Conservation (phyloP, 2,329 filamentous ascomycete genomes). For the Colletotrichum phormii region DNA sequence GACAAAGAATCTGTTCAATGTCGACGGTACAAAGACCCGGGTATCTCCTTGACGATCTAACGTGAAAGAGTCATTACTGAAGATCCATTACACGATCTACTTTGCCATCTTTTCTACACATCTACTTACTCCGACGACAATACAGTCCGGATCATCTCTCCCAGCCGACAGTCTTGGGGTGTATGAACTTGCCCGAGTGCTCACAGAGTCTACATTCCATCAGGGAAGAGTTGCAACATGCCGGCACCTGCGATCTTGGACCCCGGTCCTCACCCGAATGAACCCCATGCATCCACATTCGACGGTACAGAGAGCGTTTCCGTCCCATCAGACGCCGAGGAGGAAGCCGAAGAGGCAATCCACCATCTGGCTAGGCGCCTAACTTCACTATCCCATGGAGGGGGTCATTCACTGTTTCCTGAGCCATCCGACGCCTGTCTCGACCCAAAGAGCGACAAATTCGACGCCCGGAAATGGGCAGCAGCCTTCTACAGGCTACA, state of each 20-base stretch:
- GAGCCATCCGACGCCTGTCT: constrained; percentile 43
- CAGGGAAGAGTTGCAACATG: not conserved
- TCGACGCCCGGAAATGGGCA: constrained; percentile 57
- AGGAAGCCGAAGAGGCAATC: constrained; percentile 35
- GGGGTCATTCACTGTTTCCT: constrained; percentile 40
- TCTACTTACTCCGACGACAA: not conserved
- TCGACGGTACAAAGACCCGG: not conserved
- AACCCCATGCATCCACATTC: no score
- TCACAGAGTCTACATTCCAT: not conserved
- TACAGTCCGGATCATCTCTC: not conserved
- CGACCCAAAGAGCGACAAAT: constrained; percentile 52
- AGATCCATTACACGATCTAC: not conserved
- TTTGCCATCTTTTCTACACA: not conserved
- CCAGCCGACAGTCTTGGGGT: not conserved
- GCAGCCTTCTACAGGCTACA: constrained; percentile 49
- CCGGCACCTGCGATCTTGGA: constrained; percentile 7
- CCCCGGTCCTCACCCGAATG: not conserved
- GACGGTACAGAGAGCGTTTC: not conserved
- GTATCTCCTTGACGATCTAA: not conserved
- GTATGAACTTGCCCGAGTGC: not conserved
- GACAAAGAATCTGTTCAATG: not conserved
- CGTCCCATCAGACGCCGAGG: not conserved
- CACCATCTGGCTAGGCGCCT: constrained; percentile 44
- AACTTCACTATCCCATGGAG: constrained; percentile 41
- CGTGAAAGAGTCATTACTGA: no score